These are phyloP conservation scores for Penicillium soppii DNA, from an alignment of 495 filamentous ascomycete genomes.

Conservation along the genomic window DNA sequence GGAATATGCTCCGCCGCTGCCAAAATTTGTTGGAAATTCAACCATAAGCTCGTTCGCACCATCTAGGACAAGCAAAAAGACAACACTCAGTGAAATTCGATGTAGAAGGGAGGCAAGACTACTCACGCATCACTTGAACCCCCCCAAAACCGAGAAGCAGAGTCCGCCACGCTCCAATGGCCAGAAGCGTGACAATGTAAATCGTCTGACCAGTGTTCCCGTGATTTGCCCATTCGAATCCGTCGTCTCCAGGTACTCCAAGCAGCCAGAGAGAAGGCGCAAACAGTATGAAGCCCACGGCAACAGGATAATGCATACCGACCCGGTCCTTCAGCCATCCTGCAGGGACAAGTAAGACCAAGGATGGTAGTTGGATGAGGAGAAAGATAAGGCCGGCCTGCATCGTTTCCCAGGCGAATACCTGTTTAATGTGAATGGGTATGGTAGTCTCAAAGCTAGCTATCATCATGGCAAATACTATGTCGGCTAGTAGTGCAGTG, in stretches of 20 bases:
- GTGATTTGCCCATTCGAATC: neutral
- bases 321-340: conserved; percentile 6
- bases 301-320: neutral
- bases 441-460: conserved; percentile 9
- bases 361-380: neutral
- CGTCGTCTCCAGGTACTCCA: neutral
- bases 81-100: neutral
- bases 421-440: conserved; percentile 6
- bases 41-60: too few species aligned
- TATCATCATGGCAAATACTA: neutral
- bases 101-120: neutral
- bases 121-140: too few species aligned
- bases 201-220: too few species aligned
- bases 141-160: too few species aligned
- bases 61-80: neutral
- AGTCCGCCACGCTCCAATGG: too few species aligned
- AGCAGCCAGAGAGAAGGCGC: too few species aligned
- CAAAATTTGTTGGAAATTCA: neutral
- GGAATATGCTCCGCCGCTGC: neutral
- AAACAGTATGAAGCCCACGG: too few species aligned
- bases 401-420: conserved; percentile 3
- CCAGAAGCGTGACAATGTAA: too few species aligned
- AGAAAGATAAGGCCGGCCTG: neutral
- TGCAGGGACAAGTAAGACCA: neutral
- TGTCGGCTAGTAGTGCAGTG: neutral